Percentiles rank a stretch among this genome's conserved stretches.
These are phyloP conservation scores for Verbena officinalis DNA, from an alignment of 257 asterid genomes.

Conservation along the genomic window DNA sequence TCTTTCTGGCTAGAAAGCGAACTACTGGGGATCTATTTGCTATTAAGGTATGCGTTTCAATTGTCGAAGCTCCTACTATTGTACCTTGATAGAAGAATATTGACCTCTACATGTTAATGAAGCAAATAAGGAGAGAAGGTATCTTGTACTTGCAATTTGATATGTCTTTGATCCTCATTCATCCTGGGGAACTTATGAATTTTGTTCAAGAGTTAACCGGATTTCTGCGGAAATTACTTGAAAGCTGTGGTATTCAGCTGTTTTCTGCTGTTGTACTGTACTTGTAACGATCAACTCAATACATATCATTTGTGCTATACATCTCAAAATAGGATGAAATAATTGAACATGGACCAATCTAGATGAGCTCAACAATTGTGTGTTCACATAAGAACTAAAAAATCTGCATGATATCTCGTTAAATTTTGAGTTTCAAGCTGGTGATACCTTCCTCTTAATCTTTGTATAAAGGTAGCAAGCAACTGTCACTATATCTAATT, in stretches of 20 bases:
- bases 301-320: conserved; percentile 15
- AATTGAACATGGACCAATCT: conserved; percentile 11
- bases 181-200: conserved; percentile 17
- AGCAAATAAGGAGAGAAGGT: conserved; percentile 5
- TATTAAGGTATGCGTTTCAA: conserved; percentile 63
- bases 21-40: conserved; percentile 96
- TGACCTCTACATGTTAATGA: conserved; percentile 1
- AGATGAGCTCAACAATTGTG: conserved; percentile 13
- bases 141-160: neutral
- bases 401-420: conserved; percentile 11
- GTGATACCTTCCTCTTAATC: conserved; percentile 13
- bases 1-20: conserved; percentile 86
- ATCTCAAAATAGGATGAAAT: conserved; percentile 17
- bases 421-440: conserved; percentile 10
- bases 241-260: conserved; percentile 6
- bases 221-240: neutral
- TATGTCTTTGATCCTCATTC: neutral
- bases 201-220: conserved; percentile 4
- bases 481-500: neutral
- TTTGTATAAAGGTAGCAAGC: conserved; percentile 16
- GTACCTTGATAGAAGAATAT: conserved; percentile 7
- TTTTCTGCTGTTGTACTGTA: neutral
- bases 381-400: conserved; percentile 9
- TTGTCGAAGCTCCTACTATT: conserved; percentile 11
- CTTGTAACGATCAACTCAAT: neutral